Conservation (phyloP, 768 basidiomycete genomes). For the Xanthoconium purpureum region DNA sequence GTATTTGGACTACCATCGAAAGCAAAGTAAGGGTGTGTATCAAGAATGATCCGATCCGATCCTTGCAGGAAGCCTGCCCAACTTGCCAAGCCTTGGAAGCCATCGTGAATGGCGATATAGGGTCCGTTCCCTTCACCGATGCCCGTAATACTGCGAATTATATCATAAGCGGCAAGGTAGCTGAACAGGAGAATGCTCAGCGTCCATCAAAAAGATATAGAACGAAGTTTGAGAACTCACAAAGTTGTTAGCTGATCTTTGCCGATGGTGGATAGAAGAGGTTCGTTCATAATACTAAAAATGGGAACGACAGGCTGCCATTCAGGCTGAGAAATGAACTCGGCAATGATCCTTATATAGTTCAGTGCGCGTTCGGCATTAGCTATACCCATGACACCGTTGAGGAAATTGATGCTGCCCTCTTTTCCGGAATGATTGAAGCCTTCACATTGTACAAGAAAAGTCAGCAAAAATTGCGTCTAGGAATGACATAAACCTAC, state of each 20-base stretch:
- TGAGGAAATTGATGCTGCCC: constrained; percentile 61
- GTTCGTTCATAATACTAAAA: constrained; percentile 67
- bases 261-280: constrained; percentile 52
- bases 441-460: constrained; percentile 30
- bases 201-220: neutral
- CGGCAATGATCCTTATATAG: constrained; percentile 69
- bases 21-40: constrained; percentile 68
- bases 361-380: constrained; percentile 79
- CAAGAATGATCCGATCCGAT: constrained; percentile 58
- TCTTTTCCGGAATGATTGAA: constrained; percentile 60
- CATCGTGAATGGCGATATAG: constrained; percentile 61
- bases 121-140: constrained; percentile 61
- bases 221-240: constrained; percentile 39
- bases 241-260: constrained; percentile 52
- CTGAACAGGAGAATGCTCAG: constrained; percentile 30
- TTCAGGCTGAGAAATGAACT: constrained; percentile 78
- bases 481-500: constrained; percentile 26
- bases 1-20: constrained; percentile 43
- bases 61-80: constrained; percentile 56
- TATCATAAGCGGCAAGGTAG: constrained; percentile 55
- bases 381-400: constrained; percentile 79
- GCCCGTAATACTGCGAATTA: constrained; percentile 73
- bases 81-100: constrained; percentile 43
- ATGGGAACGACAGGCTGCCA: constrained; percentile 61
- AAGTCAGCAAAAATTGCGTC: neutral